phyloP scores from a whole-genome alignment of 768 basidiomycete species.

The Pleurotus platypus region DNA sequence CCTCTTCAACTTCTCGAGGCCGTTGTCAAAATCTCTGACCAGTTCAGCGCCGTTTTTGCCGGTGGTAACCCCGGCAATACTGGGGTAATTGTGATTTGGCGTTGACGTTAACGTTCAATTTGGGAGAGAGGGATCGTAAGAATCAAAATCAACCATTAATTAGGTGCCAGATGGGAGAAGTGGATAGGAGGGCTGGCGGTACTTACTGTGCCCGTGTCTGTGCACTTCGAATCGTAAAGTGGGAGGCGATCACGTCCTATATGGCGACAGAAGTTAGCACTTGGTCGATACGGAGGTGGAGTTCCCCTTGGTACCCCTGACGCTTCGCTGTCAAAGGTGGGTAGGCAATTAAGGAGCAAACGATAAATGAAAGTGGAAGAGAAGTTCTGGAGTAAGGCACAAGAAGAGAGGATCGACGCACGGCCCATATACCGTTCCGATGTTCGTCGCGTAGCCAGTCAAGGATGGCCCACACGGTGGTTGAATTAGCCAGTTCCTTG shows the following conservation, averaged over 20 bases:
- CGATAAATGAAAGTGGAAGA: conserved; percentile 6
- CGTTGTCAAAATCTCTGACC: conserved; percentile 19
- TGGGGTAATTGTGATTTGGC: too few relatives aligned
- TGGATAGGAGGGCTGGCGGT: too few relatives aligned
- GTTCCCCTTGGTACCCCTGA: neutral
- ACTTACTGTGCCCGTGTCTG: conserved; percentile 8
- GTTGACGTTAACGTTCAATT: too few relatives aligned
- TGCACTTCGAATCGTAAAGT: conserved; percentile 8
- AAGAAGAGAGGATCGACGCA: conserved; percentile 17
- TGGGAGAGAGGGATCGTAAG: too few relatives aligned
- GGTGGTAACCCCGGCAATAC: too few relatives aligned
- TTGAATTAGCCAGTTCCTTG: conserved; percentile 36
- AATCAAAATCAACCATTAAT: neutral
- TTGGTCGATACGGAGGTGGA: neutral
- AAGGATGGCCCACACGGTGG: conserved; percentile 48
- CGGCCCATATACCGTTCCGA: conserved; percentile 42
- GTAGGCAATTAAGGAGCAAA: neutral
- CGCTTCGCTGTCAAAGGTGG: too few relatives aligned
- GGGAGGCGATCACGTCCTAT: conserved; percentile 11
- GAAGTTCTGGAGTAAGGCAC: neutral
- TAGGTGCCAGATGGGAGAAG: neutral
- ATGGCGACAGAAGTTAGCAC: too few relatives aligned
- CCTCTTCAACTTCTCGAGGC: conserved; percentile 25
- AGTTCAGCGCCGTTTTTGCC: too few relatives aligned
- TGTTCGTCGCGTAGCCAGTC: conserved; percentile 48